Percentiles rank a stretch among this genome's conserved stretches.
phyloP scores from a whole-genome alignment of 352 stramenopile species.

The Globisporangium paroecandrum region DNA sequence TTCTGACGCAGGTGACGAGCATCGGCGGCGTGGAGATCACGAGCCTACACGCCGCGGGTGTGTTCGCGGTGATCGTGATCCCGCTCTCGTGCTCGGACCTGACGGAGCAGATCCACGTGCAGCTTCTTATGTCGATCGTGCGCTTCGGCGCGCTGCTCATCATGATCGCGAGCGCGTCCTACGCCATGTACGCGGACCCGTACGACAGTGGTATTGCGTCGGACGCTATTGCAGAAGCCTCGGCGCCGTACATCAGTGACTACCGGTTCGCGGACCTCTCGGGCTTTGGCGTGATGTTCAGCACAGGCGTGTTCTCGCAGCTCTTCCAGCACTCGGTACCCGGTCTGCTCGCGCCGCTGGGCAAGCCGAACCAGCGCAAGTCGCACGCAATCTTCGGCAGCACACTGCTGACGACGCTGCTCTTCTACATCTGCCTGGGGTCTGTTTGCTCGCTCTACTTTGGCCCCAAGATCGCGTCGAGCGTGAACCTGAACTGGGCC shows the following conservation, averaged over 20 bases:
- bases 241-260: conserved; percentile 49
- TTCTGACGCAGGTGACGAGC: conserved; percentile 65
- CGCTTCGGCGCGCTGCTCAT: conserved; percentile 86
- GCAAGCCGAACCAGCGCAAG: conserved; percentile 53
- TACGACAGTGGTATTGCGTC: conserved; percentile 45
- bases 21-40: conserved; percentile 49
- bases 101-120: conserved; percentile 86
- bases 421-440: conserved; percentile 84
- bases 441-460: conserved; percentile 83
- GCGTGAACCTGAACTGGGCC: conserved; percentile 91
- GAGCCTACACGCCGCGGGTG: conserved; percentile 47
- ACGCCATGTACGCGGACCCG: conserved; percentile 68
- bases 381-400: conserved; percentile 65
- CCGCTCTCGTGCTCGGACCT: conserved; percentile 86
- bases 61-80: conserved; percentile 86
- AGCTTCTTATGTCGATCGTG: conserved; percentile 84
- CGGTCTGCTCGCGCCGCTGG: conserved; percentile 73
- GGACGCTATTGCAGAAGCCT: neutral
- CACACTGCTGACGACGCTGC: conserved; percentile 79
- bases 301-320: conserved; percentile 87
- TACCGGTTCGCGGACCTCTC: conserved; percentile 60
- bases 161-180: conserved; percentile 81
- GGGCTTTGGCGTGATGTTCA: conserved; percentile 90
- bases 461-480: conserved; percentile 68
- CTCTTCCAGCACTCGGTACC: conserved; percentile 91